Evolutionary conservation across 371 early-diverging fungal genomes (phyloP).

Genomic region (Mortierella sp.): DNA sequence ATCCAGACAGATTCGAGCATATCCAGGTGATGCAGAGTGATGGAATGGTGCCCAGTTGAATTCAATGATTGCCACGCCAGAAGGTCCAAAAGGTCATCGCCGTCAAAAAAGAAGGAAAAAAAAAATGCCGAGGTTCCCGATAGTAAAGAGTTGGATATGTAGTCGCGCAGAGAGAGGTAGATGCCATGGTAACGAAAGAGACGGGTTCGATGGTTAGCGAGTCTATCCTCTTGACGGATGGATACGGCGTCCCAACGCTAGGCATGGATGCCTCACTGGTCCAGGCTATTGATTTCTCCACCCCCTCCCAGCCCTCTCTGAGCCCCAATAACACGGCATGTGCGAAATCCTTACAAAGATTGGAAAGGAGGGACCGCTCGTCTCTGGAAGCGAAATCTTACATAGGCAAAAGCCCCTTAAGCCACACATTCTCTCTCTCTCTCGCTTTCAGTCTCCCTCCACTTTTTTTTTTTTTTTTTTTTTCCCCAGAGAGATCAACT

Average conservation of each 20-base stretch:
- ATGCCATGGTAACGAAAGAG: too few species aligned
- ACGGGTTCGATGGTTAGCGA: constrained; percentile 21
- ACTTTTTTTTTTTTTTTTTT: constrained; percentile 12
- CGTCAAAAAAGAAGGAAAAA: not conserved
- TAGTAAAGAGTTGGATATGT: not conserved
- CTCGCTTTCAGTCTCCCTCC: constrained; percentile 2
- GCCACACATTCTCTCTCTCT: not conserved
- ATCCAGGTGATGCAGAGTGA: not conserved
- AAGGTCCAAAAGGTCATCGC: not conserved
- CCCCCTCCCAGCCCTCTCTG: too few species aligned
- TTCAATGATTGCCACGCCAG: not conserved
- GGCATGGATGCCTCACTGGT: constrained; percentile 18
- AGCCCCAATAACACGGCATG: too few species aligned
- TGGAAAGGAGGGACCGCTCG: too few species aligned
- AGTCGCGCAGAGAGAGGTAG: not conserved
- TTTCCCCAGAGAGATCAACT: not conserved
- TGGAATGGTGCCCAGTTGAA: not conserved
- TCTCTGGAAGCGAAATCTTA: too few species aligned
- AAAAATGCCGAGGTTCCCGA: not conserved
- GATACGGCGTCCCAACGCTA: constrained; percentile 7
- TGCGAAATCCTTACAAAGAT: too few species aligned
- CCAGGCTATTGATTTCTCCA: too few species aligned
- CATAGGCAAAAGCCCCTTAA: too few species aligned
- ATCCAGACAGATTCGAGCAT: too few species aligned
- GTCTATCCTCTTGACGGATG: constrained; percentile 20